Conservation (phyloP, 768 basidiomycete species). For the Gloeostereum incarnatum region DNA sequence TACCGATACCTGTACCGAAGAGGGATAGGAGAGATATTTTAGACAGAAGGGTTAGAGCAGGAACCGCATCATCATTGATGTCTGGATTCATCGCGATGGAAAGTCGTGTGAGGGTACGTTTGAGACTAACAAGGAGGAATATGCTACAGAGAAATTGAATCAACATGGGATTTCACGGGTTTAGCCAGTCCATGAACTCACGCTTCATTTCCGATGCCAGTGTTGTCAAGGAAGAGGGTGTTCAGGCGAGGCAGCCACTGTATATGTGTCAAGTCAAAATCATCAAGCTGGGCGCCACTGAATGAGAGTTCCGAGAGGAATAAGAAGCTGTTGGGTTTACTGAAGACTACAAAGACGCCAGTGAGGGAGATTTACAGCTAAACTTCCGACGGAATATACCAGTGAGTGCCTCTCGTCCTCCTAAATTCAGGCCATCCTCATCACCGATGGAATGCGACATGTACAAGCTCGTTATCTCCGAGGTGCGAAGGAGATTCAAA, state of each 20-base stretch:
- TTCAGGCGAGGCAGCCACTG: conserved; percentile 44
- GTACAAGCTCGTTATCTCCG: conserved; percentile 32
- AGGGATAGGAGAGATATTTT: conserved; percentile 43
- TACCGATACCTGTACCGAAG: conserved; percentile 42
- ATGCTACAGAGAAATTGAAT: conserved; percentile 27
- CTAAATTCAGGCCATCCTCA: conserved; percentile 42
- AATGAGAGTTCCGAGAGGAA: conserved; percentile 43
- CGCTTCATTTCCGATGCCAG: conserved; percentile 56
- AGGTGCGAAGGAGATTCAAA: conserved; percentile 33
- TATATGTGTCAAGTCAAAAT: conserved; percentile 41
- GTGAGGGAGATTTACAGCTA: conserved; percentile 5
- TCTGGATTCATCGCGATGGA: conserved; percentile 40
- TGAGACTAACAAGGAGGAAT: conserved; percentile 48
- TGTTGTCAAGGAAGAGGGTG: conserved; percentile 37
- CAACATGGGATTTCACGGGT: neutral
- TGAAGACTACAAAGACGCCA: conserved; percentile 30
- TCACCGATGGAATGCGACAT: conserved; percentile 37
- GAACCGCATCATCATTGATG: conserved; percentile 48
- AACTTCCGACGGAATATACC: conserved; percentile 19
- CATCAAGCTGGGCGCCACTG: conserved; percentile 29
- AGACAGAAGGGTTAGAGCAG: conserved; percentile 39
- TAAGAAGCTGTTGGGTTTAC: conserved; percentile 39
- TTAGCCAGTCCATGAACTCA: conserved; percentile 16
- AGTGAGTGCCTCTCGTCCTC: conserved; percentile 28
- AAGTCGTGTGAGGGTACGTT: conserved; percentile 41